Base-by-base conservation (phyloP, 2,329 filamentous ascomycete species). In the Fusarium pseudonygamai region DNA sequence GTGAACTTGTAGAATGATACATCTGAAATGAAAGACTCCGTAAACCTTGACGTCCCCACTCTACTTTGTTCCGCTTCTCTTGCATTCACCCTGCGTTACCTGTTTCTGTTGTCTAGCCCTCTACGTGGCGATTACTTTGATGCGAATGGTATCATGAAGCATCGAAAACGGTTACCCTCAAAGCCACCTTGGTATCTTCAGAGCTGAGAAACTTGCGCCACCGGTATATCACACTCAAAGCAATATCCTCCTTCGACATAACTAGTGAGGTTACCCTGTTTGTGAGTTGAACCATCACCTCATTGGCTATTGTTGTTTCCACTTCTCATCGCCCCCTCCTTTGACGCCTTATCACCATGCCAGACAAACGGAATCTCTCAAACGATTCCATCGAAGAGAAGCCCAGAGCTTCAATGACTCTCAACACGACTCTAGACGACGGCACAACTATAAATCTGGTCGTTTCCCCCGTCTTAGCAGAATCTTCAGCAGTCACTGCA, bases 341-440 rank as follows among this genome's bases (percentile, higher is more conserved):
- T 43, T 43, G 40, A 16, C 9, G 10, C n/a, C 15, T 1, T 3
- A 43, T 14, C 40, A 24, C 1, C n/a, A 24, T 43, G 40, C 1
- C 40, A 2, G 14, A 43, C 0, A 22, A 43, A 6, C 15, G 16
- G 6, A 14, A 16, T 43, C n/a, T 43, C n/a, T 7, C 15, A 0
- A 43, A n/a, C 10, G 15, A 24, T 2, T 8, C 2, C 7, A 6
- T 5, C 40, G 6, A 43, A 16, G 3, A 24, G n/a, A 11, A 0
- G 15, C 14, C 14, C 10, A 16, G 40, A 24, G 24, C n/a, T 5
- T 43, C n/a, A 5, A 24, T 43, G n/a, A 16, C 40, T 4, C 7
- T 43, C 4, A 7, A 7, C 1, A 24, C 40, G 0, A 7, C n/a
- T 16, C 1, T 42, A 8, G 4, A 3, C 1, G 40, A 42, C 14